These are phyloP conservation scores for Pseudogymnoascus sp. DNA, from an alignment of 2,329 filamentous ascomycete species.

Conservation along the genomic window DNA sequence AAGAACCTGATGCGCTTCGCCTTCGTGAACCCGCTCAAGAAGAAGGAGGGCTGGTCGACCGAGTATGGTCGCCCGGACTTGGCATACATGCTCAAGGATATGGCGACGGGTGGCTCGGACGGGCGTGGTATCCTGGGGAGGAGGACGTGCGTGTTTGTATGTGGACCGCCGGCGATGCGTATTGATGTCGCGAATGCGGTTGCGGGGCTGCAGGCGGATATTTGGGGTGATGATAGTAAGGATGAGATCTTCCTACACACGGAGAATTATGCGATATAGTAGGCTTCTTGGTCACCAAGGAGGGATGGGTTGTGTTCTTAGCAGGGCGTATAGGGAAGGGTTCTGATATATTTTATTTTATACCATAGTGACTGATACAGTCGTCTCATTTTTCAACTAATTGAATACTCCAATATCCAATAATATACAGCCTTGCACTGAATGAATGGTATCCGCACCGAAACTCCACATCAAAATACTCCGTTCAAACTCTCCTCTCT, in stretches of 20 bases:
- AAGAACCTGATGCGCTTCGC: conserved; percentile 87
- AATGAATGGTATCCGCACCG: not conserved
- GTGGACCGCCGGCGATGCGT: conserved; percentile 80
- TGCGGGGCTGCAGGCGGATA: conserved; percentile 71
- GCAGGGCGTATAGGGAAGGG: not conserved
- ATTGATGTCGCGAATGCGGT: conserved; percentile 82
- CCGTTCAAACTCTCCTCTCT: not conserved
- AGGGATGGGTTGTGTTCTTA: not conserved
- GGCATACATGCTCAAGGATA: conserved; percentile 75
- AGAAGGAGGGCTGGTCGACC: conserved; percentile 77
- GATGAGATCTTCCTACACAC: conserved; percentile 94
- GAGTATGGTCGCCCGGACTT: conserved; percentile 89
- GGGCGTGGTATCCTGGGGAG: conserved; percentile 66
- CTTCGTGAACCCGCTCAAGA: conserved; percentile 62
- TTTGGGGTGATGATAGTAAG: conserved; percentile 68
- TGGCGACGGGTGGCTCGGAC: conserved; percentile 64
- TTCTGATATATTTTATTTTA: conserved; percentile 6
- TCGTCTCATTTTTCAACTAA: conserved; percentile 5
- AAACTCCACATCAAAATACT: not conserved
- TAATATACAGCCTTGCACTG: not conserved
- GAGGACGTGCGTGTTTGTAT: conserved; percentile 84
- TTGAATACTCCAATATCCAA: not conserved
- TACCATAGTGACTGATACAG: conserved; percentile 5
- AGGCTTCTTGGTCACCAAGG: conserved; percentile 12
- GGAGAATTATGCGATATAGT: conserved; percentile 88